These are phyloP conservation scores for Fusarium duplospermum DNA, from an alignment of 2,329 filamentous ascomycete genomes.

Conservation along the genomic window DNA sequence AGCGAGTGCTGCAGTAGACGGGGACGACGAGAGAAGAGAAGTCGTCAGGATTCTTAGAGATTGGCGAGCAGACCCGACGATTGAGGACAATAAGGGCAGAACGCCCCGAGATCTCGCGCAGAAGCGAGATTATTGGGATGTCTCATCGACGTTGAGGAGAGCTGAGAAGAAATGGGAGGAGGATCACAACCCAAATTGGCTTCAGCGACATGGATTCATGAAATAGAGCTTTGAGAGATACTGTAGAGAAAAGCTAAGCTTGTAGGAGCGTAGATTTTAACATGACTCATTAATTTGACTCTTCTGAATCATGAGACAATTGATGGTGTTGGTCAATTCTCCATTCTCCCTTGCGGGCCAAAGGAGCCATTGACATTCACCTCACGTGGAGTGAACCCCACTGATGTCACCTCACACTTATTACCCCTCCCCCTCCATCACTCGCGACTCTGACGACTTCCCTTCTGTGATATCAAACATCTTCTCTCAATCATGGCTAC, in stretches of 20 bases:
- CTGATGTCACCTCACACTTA: conserved; percentile 14
- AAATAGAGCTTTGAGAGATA: neutral
- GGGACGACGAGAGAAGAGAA: conserved; percentile 47
- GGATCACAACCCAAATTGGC: conserved; percentile 45
- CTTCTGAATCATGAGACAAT: neutral
- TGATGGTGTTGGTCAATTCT: conserved; percentile 1
- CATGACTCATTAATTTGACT: neutral
- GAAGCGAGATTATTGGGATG: conserved; percentile 48
- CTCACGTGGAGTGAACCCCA: conserved; percentile 18
- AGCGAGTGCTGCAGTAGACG: conserved; percentile 45
- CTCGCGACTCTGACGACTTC: neutral
- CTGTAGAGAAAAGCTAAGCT: neutral
- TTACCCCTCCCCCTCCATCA: conserved; percentile 23
- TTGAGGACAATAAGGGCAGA: conserved; percentile 42
- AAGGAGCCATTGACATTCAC: conserved; percentile 22
- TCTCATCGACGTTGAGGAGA: conserved; percentile 47
- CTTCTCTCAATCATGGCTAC: conserved; percentile 19
- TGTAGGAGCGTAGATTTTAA: neutral
- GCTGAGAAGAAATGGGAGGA: conserved; percentile 51
- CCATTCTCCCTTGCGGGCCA: conserved; percentile 34
- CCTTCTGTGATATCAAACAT: neutral
- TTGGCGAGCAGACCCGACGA: conserved; percentile 46
- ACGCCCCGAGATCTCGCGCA: conserved; percentile 48
- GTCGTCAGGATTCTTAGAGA: conserved; percentile 46
- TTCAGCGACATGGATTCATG: conserved; percentile 43